Evolutionary conservation across 371 early-diverging fungal genomes (phyloP), one percentile per base, ranked within the genome.

Genomic region (Paraphysoderma sedebokerense): DNA sequence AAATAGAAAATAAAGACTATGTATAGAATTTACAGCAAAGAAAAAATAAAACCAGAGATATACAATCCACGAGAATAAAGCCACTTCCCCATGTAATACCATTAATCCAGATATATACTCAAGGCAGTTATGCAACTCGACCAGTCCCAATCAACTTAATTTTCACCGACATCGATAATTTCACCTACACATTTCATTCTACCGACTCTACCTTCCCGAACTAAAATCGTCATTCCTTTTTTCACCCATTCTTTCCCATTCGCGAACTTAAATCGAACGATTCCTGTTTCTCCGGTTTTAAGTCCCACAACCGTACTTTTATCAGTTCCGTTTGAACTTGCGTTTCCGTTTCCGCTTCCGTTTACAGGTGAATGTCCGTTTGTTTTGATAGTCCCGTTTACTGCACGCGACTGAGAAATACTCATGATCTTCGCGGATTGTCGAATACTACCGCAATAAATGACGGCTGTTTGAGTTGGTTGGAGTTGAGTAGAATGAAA

Each of bases 171-270:
- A 36, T 5, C 6, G 26, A 46, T 32, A 13, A 68, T 58, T 46
- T 61, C 60, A 13, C 68, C 68, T 1, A 68, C 62, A 41, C 65
- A 65, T 46, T 64, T 68, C 53, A 68, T 49, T 33, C 49, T 41
- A 13, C 51, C 64, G 12, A 53, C 58, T 8, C 64, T 5, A 5
- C 42, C 42, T 11, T 42, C 65, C 0, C 63, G 49, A 31, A 65
- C 54, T 17, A 68, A 34, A 11, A 68, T 50, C 3, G 58, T 52
- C 6, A 52, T 33, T 4, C 66, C 68, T 5, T 52, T 45, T 12
- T 29, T 38, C 5, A 68, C 29, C 51, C 59, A 62, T 46, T 68
- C 68, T 0, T 63, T 62, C 52, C 62, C 64, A 33, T 50, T 44
- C 19, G 52, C 34, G 38, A 68, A 64, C 24, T 57, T 46, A 19